A percentile compares a stretch with the other conserved stretches of the same genome.
phyloP scores from a whole-genome alignment of 2,329 filamentous ascomycete genomes.

The Kalmusia sp. region DNA sequence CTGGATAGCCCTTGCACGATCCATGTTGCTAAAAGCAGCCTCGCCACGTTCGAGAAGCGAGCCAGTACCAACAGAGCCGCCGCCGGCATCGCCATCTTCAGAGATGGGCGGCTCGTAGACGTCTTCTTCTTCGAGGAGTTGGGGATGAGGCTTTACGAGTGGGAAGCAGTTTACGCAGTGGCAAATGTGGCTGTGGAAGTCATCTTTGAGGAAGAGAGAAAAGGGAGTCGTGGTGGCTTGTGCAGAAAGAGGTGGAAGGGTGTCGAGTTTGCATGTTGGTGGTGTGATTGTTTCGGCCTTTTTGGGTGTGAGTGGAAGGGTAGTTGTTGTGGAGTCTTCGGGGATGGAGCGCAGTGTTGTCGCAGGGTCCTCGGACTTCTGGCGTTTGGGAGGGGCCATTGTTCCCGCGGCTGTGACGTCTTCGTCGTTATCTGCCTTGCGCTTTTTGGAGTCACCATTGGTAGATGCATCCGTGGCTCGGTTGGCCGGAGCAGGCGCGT shows the following conservation, averaged over 20 bases:
- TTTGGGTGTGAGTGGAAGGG: conserved; percentile 36
- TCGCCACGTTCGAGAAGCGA: conserved; percentile 91
- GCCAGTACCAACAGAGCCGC: conserved; percentile 71
- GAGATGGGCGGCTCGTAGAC: conserved; percentile 92
- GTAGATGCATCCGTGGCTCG: conserved; percentile 27
- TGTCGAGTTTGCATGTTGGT: conserved; percentile 65
- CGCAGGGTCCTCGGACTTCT: conserved; percentile 43
- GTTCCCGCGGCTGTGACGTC: conserved; percentile 16
- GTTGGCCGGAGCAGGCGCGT: conserved; percentile 9
- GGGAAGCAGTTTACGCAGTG: conserved; percentile 83
- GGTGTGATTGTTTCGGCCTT: conserved; percentile 19
- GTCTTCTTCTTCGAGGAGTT: conserved; percentile 93
- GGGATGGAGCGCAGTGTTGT: conserved; percentile 44
- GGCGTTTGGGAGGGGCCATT: conserved; percentile 38
- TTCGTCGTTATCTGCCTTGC: conserved; percentile 54
- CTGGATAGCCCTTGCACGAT: conserved; percentile 89
- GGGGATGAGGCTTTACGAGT: conserved; percentile 71
- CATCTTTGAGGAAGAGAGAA: conserved; percentile 80
- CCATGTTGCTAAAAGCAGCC: conserved; percentile 87
- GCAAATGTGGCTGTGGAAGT: conserved; percentile 84
- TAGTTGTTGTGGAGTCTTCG: conserved; percentile 26
- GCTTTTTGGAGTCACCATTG: conserved; percentile 48
- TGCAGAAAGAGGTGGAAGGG: conserved; percentile 63
- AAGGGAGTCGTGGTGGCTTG: conserved; percentile 64
- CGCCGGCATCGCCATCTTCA: conserved; percentile 59